A percentile compares a stretch with the other conserved stretches of the same genome.
Evolutionary conservation across 2,329 filamentous ascomycete species (phyloP).

Genomic region (Phaeosphaeriaceae sp.): DNA sequence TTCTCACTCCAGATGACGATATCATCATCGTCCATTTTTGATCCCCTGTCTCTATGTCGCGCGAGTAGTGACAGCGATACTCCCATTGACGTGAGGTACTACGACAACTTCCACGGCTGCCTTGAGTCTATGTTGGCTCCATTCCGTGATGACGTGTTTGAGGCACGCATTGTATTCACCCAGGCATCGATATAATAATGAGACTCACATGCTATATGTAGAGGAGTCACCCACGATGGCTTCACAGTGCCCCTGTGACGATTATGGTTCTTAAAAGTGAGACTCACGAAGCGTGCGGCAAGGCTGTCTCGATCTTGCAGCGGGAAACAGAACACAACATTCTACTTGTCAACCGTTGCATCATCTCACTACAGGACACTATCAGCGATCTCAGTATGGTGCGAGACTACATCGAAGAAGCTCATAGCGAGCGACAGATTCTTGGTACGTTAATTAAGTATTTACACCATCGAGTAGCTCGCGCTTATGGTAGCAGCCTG

Average conservation of each 20-base stretch:
- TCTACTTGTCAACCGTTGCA: neutral
- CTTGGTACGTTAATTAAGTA: neutral
- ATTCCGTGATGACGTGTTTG: no score
- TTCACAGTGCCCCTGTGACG: neutral
- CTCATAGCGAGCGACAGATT: neutral
- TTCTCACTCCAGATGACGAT: no score
- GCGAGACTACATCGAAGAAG: neutral
- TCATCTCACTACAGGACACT: neutral
- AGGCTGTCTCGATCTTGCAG: neutral
- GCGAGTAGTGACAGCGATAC: no score
- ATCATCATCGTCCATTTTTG: no score
- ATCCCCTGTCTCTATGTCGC: no score
- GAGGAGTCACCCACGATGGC: neutral
- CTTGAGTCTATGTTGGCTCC: no score
- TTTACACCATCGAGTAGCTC: neutral
- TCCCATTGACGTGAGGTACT: no score
- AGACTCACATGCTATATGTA: neutral
- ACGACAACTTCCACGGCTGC: no score
- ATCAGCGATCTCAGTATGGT: neutral
- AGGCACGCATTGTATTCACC: no score
- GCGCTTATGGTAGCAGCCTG: neutral
- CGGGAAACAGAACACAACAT: neutral
- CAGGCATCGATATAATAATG: neutral
- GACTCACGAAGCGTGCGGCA: neutral
- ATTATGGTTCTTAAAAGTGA: neutral